These are phyloP conservation scores for Saitozyma sp. DNA, from an alignment of 768 basidiomycete species.

Conservation along the genomic window DNA sequence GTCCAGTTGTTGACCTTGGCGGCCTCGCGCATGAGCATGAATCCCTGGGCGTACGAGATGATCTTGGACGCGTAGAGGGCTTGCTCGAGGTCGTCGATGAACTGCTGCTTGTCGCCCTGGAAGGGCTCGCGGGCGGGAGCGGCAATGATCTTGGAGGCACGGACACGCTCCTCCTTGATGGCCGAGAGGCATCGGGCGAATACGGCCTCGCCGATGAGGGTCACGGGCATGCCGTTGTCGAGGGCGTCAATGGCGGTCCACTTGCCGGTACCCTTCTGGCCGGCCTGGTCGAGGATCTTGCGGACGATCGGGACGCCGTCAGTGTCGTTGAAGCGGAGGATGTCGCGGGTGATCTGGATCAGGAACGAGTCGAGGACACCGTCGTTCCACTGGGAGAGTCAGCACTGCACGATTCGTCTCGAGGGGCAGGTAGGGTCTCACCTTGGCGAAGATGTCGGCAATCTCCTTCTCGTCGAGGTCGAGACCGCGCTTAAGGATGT, in stretches of 20 bases:
- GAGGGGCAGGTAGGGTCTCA: conserved; percentile 11
- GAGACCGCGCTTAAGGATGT: conserved; percentile 90
- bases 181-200: conserved; percentile 97
- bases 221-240: conserved; percentile 79
- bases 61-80: conserved; percentile 99
- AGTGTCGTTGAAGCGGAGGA: conserved; percentile 88
- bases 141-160: conserved; percentile 84
- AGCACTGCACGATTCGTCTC: background rate
- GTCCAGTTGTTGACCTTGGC: conserved; percentile 88
- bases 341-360: conserved; percentile 95
- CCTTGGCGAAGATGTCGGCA: conserved; percentile 80
- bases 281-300: conserved; percentile 94
- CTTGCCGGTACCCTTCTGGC: conserved; percentile 97
- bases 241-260: conserved; percentile 97
- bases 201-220: conserved; percentile 98
- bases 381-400: conserved; percentile 66
- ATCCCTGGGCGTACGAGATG: conserved; percentile 98
- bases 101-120: conserved; percentile 96
- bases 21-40: conserved; percentile 98
- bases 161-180: conserved; percentile 91
- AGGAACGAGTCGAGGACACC: conserved; percentile 99
- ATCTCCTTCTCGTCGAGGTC: conserved; percentile 84
- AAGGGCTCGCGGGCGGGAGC: conserved; percentile 91
- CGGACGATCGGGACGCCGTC: conserved; percentile 86
- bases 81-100: conserved; percentile 99